Evolutionary conservation across 2,329 filamentous ascomycete genomes (phyloP), one percentile per base, ranked within the genome.

Genomic region (Verticillium nonalfalfae): DNA sequence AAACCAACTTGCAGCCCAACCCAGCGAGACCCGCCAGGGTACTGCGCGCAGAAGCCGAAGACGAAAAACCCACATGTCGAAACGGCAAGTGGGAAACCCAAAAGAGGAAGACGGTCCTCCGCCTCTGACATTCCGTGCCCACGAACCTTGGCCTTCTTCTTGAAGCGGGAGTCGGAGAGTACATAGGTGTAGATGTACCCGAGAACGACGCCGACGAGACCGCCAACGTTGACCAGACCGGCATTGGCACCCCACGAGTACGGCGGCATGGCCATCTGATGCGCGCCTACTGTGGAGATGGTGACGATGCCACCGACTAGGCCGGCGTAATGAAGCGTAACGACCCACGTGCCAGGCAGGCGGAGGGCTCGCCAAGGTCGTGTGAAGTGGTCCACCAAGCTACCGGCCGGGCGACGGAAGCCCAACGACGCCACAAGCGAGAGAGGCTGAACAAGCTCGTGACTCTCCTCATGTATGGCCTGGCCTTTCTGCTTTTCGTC

Each of bases 301-400:
- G 74, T 71, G 1, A 74, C 69, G 2, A 73, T 68, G 2, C 70
- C 71, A 2, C 74, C 75, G 0, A 76, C 72, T 0, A 77, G 66
- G 0, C 73, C 72, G 10, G 72, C 72, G 35, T 76, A 77, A 57
- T 75, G 74, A 2, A 75, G 61, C 68, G 72, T 76, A 1, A 74
- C 70, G 0, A 77, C 65, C 74, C 72, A 75, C 0, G 70, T 72
- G 0, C 71, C 71, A 0, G 74, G 75, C 0, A 76, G 67, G 0
- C 58, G 60, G 7, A 74, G 67, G 0, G 71, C 72, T 3, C 56
- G 61, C 67, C 71, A 71, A 2, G 72, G 71, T 34, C 70, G 68
- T 10, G 62, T 21, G 56, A 73, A 68, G 6, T 70, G 67, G 38
- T 63, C 59, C 5, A 60, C 3, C 1, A 68, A 39, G 21, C 61